A percentile compares a stretch with the other conserved stretches of the same genome.
Conservation (phyloP, 1,139 yeast genomes). For the Pichia inconspicua region DNA sequence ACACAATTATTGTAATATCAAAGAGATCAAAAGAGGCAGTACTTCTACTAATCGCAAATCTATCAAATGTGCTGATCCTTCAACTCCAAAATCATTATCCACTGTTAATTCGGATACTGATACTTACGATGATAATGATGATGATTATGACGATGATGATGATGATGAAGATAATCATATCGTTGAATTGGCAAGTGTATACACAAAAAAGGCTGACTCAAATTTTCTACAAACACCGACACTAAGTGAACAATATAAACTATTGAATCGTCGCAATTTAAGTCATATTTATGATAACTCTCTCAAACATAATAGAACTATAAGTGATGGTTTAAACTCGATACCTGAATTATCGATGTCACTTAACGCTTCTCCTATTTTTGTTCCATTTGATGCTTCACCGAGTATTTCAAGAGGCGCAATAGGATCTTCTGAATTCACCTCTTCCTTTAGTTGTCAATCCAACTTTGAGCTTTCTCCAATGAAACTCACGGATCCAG, state of each 20-base stretch:
- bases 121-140: not conserved
- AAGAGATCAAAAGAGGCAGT: slow-evolving; percentile 26
- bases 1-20: slow-evolving; percentile 66
- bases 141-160: not conserved
- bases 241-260: not conserved
- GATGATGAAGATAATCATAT: not conserved
- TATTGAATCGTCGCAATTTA: not conserved
- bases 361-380: slow-evolving; percentile 11
- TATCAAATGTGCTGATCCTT: not conserved
- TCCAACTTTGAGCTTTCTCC: slow-evolving; percentile 61
- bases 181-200: too few species aligned
- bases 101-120: not conserved
- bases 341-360: slow-evolving; percentile 33
- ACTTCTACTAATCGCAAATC: not conserved
- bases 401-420: slow-evolving; percentile 16
- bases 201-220: not conserved
- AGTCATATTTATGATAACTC: slow-evolving; percentile 1
- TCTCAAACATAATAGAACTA: slow-evolving; percentile 3
- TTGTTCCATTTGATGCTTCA: slow-evolving; percentile 17
- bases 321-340: slow-evolving; percentile 19
- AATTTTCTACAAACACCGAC: not conserved
- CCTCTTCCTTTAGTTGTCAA: slow-evolving; percentile 58
- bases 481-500: slow-evolving; percentile 38
- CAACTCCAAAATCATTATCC: slow-evolving; percentile 2
- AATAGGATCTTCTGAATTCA: slow-evolving; percentile 19